Base-by-base conservation (phyloP, 768 basidiomycete species). In the Boletus subcaerulescens region DNA sequence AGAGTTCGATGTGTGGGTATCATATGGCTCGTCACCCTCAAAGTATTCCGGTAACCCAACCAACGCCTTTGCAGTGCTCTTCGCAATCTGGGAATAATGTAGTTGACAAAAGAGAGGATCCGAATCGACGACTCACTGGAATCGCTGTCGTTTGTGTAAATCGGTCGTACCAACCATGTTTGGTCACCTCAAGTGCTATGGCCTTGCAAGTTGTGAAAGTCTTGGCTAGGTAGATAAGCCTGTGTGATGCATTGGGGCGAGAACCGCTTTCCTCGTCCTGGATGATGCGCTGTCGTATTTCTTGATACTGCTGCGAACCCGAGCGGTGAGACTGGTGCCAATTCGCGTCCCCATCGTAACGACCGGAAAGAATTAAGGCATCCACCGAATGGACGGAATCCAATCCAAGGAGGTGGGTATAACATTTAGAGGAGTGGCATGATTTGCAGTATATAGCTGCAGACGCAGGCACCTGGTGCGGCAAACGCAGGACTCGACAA, bases 141-240 rank as follows among this genome's bases (percentile, higher is more conserved):
- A 62, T 58, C 17, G 44, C 40, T n/a, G 44, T 47, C 5, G 55
- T 45, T 53, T 64, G 64, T 40, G 52, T 52, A 46, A 62, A 65
- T 50, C 64, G 61, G 55, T 91, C 88, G 60, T 90, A 90, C 80
- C 82, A 89, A 4, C 88, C 89, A 20, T 67, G 65, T 41, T 64
- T 68, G n/a, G 77, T 71, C 32, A 67, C 67, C 9, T 68, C 60
- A 10, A 58, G 40, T 56, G 78, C 77, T 15, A 78, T 51, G 3
- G 86, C 80, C 41, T 71, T 76, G 63, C 82, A 84, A 35, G 69
- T 68, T 10, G 58, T 61, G 58, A 80, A 88, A 20, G 69, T 72
- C 50, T 73, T 65, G 11, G 87, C 82, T 20, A 78, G 69, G 42
- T 80, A 64, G 6, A 72, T 71, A 29, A 85, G 74, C 45, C 77